Evolutionary conservation across 2,329 filamentous ascomycete genomes (phyloP).

Genomic region (Aspergillus flavus): DNA sequence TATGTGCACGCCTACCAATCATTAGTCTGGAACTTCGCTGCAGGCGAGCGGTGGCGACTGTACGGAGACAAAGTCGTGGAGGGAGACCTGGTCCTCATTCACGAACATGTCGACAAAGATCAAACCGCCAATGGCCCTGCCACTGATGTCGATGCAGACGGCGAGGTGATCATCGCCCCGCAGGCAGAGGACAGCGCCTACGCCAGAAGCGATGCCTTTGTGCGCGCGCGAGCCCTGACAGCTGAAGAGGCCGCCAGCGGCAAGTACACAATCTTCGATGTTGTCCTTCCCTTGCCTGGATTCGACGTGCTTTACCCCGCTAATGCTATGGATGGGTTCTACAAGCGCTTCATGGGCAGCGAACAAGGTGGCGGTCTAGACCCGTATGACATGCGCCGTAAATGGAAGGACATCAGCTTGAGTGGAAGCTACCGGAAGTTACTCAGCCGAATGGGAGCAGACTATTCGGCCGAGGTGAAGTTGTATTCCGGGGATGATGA

Average conservation of each 20-base stretch:
- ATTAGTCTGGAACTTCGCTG: constrained; percentile 87
- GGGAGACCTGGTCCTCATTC: constrained; percentile 78
- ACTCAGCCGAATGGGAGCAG: constrained; percentile 68
- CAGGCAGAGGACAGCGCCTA: constrained; percentile 58
- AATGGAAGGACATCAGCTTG: constrained; percentile 83
- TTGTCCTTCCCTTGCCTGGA: constrained; percentile 90
- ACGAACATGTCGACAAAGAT: constrained; percentile 56
- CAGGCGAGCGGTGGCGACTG: constrained; percentile 75
- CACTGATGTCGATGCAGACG: constrained; percentile 58
- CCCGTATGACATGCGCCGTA: constrained; percentile 82
- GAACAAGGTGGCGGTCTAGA: constrained; percentile 76
- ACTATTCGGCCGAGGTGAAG: constrained; percentile 69
- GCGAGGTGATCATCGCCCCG: constrained; percentile 67
- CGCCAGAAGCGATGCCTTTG: constrained; percentile 59
- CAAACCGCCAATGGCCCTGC: constrained; percentile 33
- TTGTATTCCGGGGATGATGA: constrained; percentile 67
- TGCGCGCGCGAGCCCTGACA: constrained; percentile 72
- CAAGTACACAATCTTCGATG: constrained; percentile 77
- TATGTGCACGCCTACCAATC: constrained; percentile 98
- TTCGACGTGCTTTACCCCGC: constrained; percentile 84
- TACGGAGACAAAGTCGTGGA: constrained; percentile 74
- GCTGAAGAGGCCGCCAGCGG: constrained; percentile 77
- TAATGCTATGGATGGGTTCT: constrained; percentile 83
- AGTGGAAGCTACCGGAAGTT: constrained; percentile 87
- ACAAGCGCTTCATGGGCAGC: constrained; percentile 81